phyloP scores from a whole-genome alignment of 78 protist genomes.

The Paratrimastix pyriformis region DNA sequence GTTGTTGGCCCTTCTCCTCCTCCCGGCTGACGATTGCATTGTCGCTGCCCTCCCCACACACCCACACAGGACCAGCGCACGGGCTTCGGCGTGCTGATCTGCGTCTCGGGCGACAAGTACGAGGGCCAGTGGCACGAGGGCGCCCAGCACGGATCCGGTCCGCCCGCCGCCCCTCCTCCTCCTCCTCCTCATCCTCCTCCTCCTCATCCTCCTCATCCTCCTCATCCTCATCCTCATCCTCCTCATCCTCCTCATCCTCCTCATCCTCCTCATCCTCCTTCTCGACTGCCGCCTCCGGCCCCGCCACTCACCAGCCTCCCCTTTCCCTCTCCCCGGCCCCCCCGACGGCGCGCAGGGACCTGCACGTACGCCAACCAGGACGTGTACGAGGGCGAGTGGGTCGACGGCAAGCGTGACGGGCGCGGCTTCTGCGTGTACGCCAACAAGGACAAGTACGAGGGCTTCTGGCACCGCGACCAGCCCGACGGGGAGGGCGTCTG shows the following conservation, averaged over 20 bases:
- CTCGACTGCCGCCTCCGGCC: neutral
- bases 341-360: neutral
- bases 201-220: no score
- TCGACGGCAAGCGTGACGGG: neutral
- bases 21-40: no score
- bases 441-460: conserved; percentile 8
- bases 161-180: neutral
- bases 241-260: no score
- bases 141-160: neutral
- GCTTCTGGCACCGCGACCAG: neutral
- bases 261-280: no score
- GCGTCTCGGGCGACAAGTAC: neutral
- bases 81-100: neutral
- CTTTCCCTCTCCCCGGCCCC: neutral
- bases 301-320: neutral
- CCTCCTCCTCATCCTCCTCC: no score
- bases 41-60: no score
- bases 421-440: neutral
- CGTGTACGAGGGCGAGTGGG: conserved; percentile 9
- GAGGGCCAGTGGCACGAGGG: conserved; percentile 7
- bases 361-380: neutral
- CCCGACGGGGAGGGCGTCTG: neutral
- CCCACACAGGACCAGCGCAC: neutral
- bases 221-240: no score
- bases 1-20: no score